These are phyloP conservation scores for Panaeolus cyanescens DNA, from an alignment of 768 basidiomycete species.

Conservation along the genomic window DNA sequence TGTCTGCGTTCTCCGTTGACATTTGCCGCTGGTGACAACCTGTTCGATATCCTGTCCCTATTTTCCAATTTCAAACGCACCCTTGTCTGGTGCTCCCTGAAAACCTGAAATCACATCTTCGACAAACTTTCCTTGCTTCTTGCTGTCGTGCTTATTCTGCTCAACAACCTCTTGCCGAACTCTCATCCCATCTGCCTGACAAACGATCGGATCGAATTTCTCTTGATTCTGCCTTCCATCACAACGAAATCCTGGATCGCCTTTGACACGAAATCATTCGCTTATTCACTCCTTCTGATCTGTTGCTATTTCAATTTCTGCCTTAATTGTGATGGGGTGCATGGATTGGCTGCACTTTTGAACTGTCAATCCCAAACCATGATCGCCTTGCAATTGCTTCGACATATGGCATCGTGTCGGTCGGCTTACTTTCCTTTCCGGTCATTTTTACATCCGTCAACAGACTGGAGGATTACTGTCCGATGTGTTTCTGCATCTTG, in stretches of 20 bases:
- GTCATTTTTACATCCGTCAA: not conserved
- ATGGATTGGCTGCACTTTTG: conserved; percentile 12
- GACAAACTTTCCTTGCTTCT: not conserved
- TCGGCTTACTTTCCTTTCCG: not conserved
- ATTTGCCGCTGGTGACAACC: not conserved
- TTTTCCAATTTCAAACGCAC: not conserved
- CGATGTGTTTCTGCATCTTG: conserved; percentile 89
- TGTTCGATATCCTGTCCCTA: not conserved
- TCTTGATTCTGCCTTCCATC: not conserved
- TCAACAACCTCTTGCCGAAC: not conserved
- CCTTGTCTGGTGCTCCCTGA: not conserved
- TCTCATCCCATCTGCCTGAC: not conserved
- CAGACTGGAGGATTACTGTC: conserved; percentile 90
- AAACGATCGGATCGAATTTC: not conserved
- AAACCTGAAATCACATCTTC: not conserved
- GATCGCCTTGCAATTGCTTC: conserved; percentile 1
- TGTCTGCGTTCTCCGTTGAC: not conserved
- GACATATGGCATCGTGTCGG: not conserved
- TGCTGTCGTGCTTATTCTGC: not conserved
- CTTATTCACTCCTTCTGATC: conserved; percentile 2
- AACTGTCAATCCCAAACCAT: not conserved
- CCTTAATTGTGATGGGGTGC: not conserved
- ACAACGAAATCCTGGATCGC: not conserved
- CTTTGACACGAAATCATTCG: not conserved
- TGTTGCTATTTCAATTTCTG: not conserved